Base-by-base conservation (phyloP, 441 rosid species). In the Pelargonium citronellum region DNA sequence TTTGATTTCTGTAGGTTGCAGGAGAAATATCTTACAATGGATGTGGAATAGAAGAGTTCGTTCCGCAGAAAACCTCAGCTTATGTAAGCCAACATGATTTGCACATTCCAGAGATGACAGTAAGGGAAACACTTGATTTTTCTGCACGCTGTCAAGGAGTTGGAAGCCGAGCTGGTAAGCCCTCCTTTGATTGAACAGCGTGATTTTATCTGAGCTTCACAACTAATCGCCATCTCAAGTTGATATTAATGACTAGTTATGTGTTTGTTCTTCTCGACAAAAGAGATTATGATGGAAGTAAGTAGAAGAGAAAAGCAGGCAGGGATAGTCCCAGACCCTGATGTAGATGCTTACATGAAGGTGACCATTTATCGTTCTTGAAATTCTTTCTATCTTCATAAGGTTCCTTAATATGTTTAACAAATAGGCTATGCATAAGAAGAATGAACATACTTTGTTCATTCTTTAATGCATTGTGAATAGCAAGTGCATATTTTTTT, bases 291-390 rank as follows among this genome's bases (percentile, higher is more conserved):
- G 83, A 81, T 43, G 55, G 90, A 89, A 79, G 85, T 89, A 49
- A 79, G 72, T 71, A 79, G 76, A 76, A 85, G 80, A 60, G 92
- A 89, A 74, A 87, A 85, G 68, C 73, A 81, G 27, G 78, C 73
- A 65, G 89, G 80, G 47, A 84, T 87, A 4, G 44, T 83, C 55
- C 96, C 96, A 8, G 89, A 89, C 67, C 82, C 83, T 51, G 81
- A 75, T 64, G 76, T 86, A 51, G 92, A 89, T 75, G 79, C 91
- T 22, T 89, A 85, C 75, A 87, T 88, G 96, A 88, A 90, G 93
- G 96, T 85, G 68, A 39, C 44, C 34, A 16, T 41, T 13, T 2
- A 20, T 16, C 62, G n/a, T 8, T 43, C 44, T 55, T 67, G 1
- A 71, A 17, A 12, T 66, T 55, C 30, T 4, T 49, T 7, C 27